Percentiles rank a stretch among this genome's conserved stretches.
Conservation (phyloP, 208 protist genomes). For the Wallacemonas rigidus region DNA sequence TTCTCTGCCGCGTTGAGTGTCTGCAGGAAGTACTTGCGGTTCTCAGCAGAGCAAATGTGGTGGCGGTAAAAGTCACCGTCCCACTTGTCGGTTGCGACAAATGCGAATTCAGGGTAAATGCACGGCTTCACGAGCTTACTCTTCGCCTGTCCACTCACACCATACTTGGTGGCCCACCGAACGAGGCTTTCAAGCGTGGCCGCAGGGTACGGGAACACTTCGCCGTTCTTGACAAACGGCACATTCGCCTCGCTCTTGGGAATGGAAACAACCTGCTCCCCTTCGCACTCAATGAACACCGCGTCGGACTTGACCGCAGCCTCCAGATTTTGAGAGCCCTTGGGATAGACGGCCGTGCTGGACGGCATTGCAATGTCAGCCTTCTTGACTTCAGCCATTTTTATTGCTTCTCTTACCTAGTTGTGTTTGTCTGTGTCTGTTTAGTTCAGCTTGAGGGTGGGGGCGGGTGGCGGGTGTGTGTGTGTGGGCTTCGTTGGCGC, state of each 20-base stretch:
- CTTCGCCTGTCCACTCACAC: slow-evolving; percentile 46
- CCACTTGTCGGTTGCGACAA: slow-evolving; percentile 66
- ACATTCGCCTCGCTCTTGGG: slow-evolving; percentile 40
- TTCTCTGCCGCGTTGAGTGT: slow-evolving; percentile 79
- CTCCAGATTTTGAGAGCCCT: slow-evolving; percentile 3
- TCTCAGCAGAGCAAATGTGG: slow-evolving; percentile 37
- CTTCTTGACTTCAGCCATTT: slow-evolving; percentile 15
- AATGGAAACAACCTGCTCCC: slow-evolving; percentile 58
- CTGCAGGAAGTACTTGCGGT: slow-evolving; percentile 55
- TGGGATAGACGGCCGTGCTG: slow-evolving; percentile 10
- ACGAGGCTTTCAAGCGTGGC: slow-evolving; percentile 62
- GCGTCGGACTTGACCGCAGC: slow-evolving; percentile 20
- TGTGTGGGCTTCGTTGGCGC: too few species aligned
- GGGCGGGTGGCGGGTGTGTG: too few species aligned
- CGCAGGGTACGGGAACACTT: slow-evolving; percentile 56
- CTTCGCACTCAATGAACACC: slow-evolving; percentile 56
- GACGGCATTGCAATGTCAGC: background rate
- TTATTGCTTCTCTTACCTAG: slow-evolving; percentile 4
- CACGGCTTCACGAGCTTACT: slow-evolving; percentile 59
- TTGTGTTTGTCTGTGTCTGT: background rate
- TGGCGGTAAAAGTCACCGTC: slow-evolving; percentile 65
- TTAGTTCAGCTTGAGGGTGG: background rate
- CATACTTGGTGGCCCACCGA: slow-evolving; percentile 63
- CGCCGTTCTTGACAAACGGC: slow-evolving; percentile 49
- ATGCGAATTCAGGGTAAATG: slow-evolving; percentile 71